A percentile compares a stretch with the other conserved stretches of the same genome.
Conservation (phyloP, 345 rosid species). For the Eucalyptus camaldulensis region DNA sequence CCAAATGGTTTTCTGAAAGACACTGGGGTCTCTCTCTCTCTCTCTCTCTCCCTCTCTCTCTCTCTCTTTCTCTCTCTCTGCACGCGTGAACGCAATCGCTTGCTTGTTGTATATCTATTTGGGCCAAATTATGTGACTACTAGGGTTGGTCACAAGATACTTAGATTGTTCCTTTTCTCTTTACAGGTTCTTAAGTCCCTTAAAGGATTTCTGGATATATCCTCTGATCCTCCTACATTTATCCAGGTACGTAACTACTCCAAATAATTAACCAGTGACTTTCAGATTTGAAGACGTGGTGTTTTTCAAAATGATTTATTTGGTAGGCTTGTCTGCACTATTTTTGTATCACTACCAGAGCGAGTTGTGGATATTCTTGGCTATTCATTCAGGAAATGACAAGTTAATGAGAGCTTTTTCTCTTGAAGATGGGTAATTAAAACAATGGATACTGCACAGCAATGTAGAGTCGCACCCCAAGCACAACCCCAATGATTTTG, state of each 20-base stretch:
- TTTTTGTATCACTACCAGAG: neutral
- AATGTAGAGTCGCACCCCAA: neutral
- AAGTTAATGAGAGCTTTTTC: neutral
- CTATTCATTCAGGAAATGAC: neutral
- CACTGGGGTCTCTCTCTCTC: constrained; percentile 21
- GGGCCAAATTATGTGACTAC: neutral
- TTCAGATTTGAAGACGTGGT: neutral
- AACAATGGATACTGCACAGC: neutral
- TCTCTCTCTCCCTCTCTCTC: neutral
- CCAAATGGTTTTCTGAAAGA: constrained; percentile 34
- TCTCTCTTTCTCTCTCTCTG: too few relatives aligned
- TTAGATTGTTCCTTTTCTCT: neutral
- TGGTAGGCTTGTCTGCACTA: neutral
- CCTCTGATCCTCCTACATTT: constrained; percentile 33
- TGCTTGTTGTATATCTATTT: neutral
- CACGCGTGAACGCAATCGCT: rapidly evolving
- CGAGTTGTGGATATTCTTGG: neutral
- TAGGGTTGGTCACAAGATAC: neutral
- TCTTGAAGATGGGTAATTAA: neutral
- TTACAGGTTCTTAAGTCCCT: constrained; percentile 31
- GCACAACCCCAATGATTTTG: neutral
- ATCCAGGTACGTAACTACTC: constrained; percentile 24
- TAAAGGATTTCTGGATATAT: constrained; percentile 12
- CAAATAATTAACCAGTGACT: neutral
- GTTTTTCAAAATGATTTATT: neutral